Base-by-base conservation (phyloP, 306 rosid species). In the Vigna reflexopilosa region DNA sequence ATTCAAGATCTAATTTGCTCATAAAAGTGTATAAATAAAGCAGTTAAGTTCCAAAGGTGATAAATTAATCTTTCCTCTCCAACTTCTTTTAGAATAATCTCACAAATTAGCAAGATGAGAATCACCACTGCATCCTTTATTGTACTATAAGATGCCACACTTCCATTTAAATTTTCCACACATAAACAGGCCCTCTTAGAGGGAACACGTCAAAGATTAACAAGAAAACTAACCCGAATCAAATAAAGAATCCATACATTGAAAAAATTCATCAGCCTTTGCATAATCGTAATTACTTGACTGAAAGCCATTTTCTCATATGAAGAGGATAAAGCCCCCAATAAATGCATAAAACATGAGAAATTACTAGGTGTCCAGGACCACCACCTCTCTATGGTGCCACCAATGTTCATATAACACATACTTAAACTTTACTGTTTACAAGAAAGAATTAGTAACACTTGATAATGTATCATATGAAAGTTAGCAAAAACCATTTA, bases 31-130 rank as follows among this genome's bases (percentile, higher is more conserved):
- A 26, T 5, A 77, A 24, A 32, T 5, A 77, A 17, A 42, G 28
- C 34, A n/a, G 52, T 51, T 30, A 24, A 13, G 42, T 75, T 76
- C 52, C 49, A 26, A 16, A 22, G 38, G 20, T 57, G 38, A 44
- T 49, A 50, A 44, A 80, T 48, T 75, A 40, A 6, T 45, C 51
- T 12, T 15, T 30, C 49, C 76, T 54, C 42, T 36, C n/a, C 61
- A 32, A 2, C 11, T 26, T 64, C 48, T 5, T 80, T 42, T 28
- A 15, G 65, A 67, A 56, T 48, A 55, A 42, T 42, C 67, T 55
- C 56, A 63, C 7, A 30, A 54, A 20, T 52, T 63, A 58, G 48
- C 62, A 71, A 72, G 55, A 65, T 30, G 71, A 38, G 22, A 66
- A 50, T 40, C 22, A 56, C 13, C 52, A 48, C 12, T 67, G 9